Base-by-base conservation (phyloP, 2,329 filamentous ascomycete species). In the Dactylella cylindrospora region DNA sequence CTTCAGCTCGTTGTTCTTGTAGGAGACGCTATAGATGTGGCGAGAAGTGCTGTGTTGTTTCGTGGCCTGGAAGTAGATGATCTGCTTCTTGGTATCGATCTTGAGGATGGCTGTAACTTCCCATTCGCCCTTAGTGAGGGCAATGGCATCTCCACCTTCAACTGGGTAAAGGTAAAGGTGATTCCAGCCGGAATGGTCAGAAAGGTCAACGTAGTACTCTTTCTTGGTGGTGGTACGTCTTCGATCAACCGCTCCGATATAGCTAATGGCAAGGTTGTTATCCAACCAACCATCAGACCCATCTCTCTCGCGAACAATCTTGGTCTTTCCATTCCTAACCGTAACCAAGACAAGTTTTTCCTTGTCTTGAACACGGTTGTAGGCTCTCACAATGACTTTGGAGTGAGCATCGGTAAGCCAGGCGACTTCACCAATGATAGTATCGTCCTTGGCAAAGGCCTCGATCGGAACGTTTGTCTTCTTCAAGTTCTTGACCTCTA, bases 21-120 rank as follows among this genome's bases (percentile, higher is more conserved):
- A 83, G 0, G 79, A 83, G 8, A 86, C 80, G 2, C 80, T 84
- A 74, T 85, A 87, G 3, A 87, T 67, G 66, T 87, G 84, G 1
- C 80, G 77, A 69, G 86, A 83, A 0, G 83, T 85, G 60, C 79
- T 82, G 73, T 86, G 82, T 35, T 76, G 77, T 67, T 84, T 79
- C 0, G 83, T 84, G 1, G 84, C 84, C 2, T 78, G 76, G 73
- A 80, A 87, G 73, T 85, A 85, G 46, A 86, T 72, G 5, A 84
- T 71, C 20, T 78, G 75, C 5, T 77, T 77, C 31, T 73, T 69
- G 0, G 74, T 75, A 68, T 87, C 82, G 41, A 86, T 75, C 66
- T 83, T 80, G 28, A 82, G 71, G 39, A 86, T 78, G 0, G 74
- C 67, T 0, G 75, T 74, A 1, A 86, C 83, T 68, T 87, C 84